These are phyloP conservation scores for Gaillardinia entomophila DNA, from an alignment of 805 yeast species.

Conservation along the genomic window DNA sequence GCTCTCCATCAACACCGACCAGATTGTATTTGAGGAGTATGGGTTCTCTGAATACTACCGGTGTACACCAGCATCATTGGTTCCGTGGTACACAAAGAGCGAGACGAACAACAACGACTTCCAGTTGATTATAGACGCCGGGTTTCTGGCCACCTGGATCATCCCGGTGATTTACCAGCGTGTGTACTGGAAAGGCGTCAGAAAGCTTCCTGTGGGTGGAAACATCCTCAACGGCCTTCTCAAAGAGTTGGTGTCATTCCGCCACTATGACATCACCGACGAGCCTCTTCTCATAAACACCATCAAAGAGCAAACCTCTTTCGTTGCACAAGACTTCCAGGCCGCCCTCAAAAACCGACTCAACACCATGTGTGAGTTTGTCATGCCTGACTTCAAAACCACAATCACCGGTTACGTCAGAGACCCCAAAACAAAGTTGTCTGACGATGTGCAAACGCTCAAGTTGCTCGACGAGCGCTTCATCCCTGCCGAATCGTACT, in stretches of 20 bases:
- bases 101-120: conserved; percentile 43
- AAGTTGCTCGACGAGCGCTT: conserved; percentile 79
- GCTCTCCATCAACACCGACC: conserved; percentile 80
- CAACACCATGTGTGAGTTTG: conserved; percentile 55
- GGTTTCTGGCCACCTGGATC: conserved; percentile 82
- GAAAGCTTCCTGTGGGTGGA: conserved; percentile 83
- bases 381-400: conserved; percentile 82
- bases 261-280: conserved; percentile 90
- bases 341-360: conserved; percentile 35
- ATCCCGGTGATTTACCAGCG: conserved; percentile 78
- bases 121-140: conserved; percentile 78
- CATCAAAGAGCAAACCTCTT: conserved; percentile 74
- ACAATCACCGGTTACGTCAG: conserved; percentile 68
- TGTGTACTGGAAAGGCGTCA: conserved; percentile 70
- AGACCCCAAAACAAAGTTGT: conserved; percentile 21
- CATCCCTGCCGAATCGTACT: conserved; percentile 78
- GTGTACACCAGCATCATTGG: conserved; percentile 53
- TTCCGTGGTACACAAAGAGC: conserved; percentile 47
- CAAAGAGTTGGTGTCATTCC: conserved; percentile 77
- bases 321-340: conserved; percentile 57
- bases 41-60: conserved; percentile 70
- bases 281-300: conserved; percentile 81
- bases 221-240: conserved; percentile 74
- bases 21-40: conserved; percentile 89
- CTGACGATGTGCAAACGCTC: conserved; percentile 58